Evolutionary conservation across 257 asterid species (phyloP), one percentile per base, ranked within the genome.

Genomic region (Solanum pimpinellifolium): DNA sequence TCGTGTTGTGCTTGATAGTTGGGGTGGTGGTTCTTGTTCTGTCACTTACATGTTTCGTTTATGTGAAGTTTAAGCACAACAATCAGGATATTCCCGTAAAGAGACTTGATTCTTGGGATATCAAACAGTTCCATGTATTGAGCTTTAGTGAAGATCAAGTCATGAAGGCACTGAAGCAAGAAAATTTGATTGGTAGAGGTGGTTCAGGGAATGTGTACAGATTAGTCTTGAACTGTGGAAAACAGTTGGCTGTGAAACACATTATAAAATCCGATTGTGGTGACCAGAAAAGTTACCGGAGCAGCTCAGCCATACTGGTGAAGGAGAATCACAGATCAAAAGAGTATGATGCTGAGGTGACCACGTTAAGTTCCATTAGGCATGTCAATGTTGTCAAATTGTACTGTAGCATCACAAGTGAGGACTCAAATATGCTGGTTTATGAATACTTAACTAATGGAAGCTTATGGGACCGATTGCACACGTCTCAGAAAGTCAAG

Each of bases 151-250:
- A 92, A 86, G 92, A 92, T 69, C 90, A 90, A 49, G 85, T 92
- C 31, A 52, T 90, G 6, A 88, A 88, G 86, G 91, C 89, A 29
- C 85, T 92, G 49, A 90, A 90, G 85, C 89, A 87, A 12, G 94
- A 92, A 44, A 92, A 92, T 86, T 80, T 92, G 68, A 85, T 92
- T n/a, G 92, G 91, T 5, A 86, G 52, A 86, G 93, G 92, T 49
- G 92, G 93, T n/a, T 90, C 90, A 16, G 92, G 93, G 29, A 89
- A 87, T 83, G 94, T 92, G 41, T 92, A 92, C 88, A 89, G 83
- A 81, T 87, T 92, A 56, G 73, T 72, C 41, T 85, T 90, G 35
- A 68, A 87, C 29, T 70, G 88, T 78, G 94, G 94, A 41, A 89
- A 88, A 83, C 88, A 86, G 7, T 37, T 92, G 49, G 94, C 94